Base-by-base conservation (phyloP, 1,139 yeast genomes). In the Hanseniaspora uvarum region DNA sequence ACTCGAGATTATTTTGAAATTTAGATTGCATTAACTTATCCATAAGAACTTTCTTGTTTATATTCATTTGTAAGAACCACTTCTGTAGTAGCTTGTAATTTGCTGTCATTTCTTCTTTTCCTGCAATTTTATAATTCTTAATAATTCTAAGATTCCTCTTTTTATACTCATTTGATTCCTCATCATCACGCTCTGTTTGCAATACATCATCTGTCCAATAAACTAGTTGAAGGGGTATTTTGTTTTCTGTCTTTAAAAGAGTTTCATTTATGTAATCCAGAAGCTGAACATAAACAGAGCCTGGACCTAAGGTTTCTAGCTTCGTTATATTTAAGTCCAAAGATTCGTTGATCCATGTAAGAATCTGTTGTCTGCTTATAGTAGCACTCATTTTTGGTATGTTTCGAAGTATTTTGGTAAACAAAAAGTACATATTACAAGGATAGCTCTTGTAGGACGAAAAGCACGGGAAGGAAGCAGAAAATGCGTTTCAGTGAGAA, bases 271-370 rank as follows among this genome's bases (percentile, higher is more conserved):
- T 80, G 24, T 89, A 80, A 68, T 92, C 96, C 73, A 89, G 76
- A 51, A 92, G 76, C 68, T 89, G 96, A 68, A 97, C 88, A 66
- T 86, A 89, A 2, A 87, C 94, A 0, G 95, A 96, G 3, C 99
- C 99, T 2, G 84, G 80, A 19, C 99, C 99, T 65, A 96, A 84
- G 67, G 88, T 92, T 65, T 94, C 98, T 2, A 92, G 84, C 63
- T 85, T 87, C 52, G 80, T 74, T 61, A 85, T 78, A 59, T 80
- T 74, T 43, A 88, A 68, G 53, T 76, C 77, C 45, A 87, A 73
- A 5, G 86, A 77, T 50, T 76, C 72, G 65, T 89, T 89, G 60
- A 92, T 75, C 97, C 98, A 94, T 56, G 76, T 78, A 57, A 94
- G 70, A 30, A 92, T 76, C 62, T 88, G 96, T 50, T 83, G 80